Base-by-base conservation (phyloP, 2,329 filamentous ascomycete species). In the Dothistroma pini region DNA sequence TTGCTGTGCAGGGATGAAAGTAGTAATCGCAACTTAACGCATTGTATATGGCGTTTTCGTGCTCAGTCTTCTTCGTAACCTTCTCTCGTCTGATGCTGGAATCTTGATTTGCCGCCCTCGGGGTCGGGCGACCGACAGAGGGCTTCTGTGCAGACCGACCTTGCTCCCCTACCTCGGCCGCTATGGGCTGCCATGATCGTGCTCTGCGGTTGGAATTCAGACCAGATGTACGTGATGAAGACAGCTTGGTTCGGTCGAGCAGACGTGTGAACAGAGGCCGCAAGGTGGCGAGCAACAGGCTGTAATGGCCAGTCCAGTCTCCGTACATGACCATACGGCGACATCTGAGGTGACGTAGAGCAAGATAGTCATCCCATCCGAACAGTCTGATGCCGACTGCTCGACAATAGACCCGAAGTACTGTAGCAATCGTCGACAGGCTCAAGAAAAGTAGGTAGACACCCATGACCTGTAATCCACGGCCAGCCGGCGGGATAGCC, bases 251-350 rank as follows among this genome's bases (percentile, higher is more conserved):
- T 19, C 25, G 48, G n/a, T 54, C 55, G 14, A 61, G 49, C 8
- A 65, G 16, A 12, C 56, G 52, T 32, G 56, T 51, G 31, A 63
- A 60, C 8, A 65, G 58, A 8, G 63, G 63, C 6, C 63, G 57
- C 14, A 65, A 48, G 7, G 60, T 63, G 2, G 63, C 63, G 32
- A 65, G 48, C 51, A 65, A 22, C 58, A 62, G 10, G 60, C 60
- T 8, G 60, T 56, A 21, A 65, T 65, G 32, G 60, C 63, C 31
- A 65, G 60, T 4, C 57, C 63, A 11, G 63, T 63, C 21, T 65
- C 63, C 5, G 44, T 48, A 32, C 63, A 62, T 10, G 63, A 65
- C 63, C 63, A 65, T n/a, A 65, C 58, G 11, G 63, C 63, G 49
- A 65, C 63, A 34, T 65, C 60, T 2, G 58, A 35, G 3, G 63